These are phyloP conservation scores for Kodamaea kaohsiungensis DNA, from an alignment of 805 yeast species.

Conservation along the genomic window DNA sequence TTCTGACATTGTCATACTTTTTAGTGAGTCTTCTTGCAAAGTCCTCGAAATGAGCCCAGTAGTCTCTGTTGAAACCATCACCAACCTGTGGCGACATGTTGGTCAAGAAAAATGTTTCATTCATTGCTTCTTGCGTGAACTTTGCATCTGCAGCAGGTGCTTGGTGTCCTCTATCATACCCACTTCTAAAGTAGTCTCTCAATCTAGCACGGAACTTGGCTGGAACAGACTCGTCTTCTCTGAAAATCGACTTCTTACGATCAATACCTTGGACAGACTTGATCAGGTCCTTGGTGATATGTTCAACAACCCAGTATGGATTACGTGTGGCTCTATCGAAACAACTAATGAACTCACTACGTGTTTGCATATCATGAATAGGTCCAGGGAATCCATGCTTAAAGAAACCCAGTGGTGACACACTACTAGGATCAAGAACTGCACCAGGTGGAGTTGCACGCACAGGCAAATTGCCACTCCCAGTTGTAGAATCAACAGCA, in stretches of 20 bases:
- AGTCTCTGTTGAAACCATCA: constrained; percentile 92
- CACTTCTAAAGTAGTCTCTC: constrained; percentile 88
- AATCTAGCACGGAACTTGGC: constrained; percentile 70
- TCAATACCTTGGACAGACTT: constrained; percentile 56
- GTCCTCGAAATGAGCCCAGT: constrained; percentile 96
- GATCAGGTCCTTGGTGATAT: constrained; percentile 74
- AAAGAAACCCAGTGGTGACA: constrained; percentile 80
- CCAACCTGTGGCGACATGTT: constrained; percentile 98
- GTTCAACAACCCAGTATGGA: constrained; percentile 91
- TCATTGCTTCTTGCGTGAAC: constrained; percentile 87
- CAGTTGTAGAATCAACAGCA: constrained; percentile 12
- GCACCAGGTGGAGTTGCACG: constrained; percentile 5
- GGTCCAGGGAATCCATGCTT: constrained; percentile 97
- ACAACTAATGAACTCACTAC: constrained; percentile 80
- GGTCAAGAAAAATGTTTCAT: constrained; percentile 86
- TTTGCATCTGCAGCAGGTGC: constrained; percentile 99
- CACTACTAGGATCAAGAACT: constrained; percentile 33
- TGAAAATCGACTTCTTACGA: constrained; percentile 78
- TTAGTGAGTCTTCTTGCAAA: constrained; percentile 77
- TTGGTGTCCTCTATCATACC: constrained; percentile 95
- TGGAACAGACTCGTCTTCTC: constrained; percentile 86
- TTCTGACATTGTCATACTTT: constrained; percentile 72
- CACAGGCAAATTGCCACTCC: constrained; percentile 9
- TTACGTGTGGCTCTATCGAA: constrained; percentile 82
- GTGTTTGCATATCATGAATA: constrained; percentile 72